Evolutionary conservation across 331 rosid species (phyloP).

Genomic region (Prunus yedoensis): DNA sequence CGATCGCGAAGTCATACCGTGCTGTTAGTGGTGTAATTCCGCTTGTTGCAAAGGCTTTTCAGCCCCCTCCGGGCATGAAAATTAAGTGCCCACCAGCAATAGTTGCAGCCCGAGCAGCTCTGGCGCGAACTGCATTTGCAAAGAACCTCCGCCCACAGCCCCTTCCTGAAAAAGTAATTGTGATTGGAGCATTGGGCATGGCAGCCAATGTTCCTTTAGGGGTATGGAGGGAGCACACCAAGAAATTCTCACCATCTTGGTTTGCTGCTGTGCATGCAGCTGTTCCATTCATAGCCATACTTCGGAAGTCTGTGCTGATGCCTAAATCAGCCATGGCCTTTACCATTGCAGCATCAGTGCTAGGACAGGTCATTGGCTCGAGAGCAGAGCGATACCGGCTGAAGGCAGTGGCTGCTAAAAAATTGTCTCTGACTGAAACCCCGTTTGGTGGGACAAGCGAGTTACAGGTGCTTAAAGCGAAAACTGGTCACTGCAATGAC

Average conservation of each 20-base stretch:
- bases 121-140: slow-evolving; percentile 81
- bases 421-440: slow-evolving; percentile 35
- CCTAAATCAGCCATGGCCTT: slow-evolving; percentile 98
- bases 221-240: slow-evolving; percentile 92
- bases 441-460: slow-evolving; percentile 31
- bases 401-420: slow-evolving; percentile 49
- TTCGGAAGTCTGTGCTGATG: slow-evolving; percentile 83
- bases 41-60: slow-evolving; percentile 83
- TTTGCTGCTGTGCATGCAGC: slow-evolving; percentile 96
- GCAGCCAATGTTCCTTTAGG: slow-evolving; percentile 95
- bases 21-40: slow-evolving; percentile 89
- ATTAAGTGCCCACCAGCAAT: slow-evolving; percentile 73
- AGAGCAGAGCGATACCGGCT: slow-evolving; percentile 79
- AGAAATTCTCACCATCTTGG: slow-evolving; percentile 95
- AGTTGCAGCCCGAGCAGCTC: slow-evolving; percentile 92
- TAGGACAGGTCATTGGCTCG: slow-evolving; percentile 90
- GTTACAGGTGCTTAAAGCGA: slow-evolving; percentile 38
- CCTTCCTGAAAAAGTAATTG: slow-evolving; percentile 87
- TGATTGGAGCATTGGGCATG: slow-evolving; percentile 89
- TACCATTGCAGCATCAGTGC: slow-evolving; percentile 80
- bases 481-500: slow-evolving; percentile 56
- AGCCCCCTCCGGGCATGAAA: slow-evolving; percentile 84
- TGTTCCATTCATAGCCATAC: slow-evolving; percentile 92
- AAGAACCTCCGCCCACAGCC: slow-evolving; percentile 95
- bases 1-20: slow-evolving; percentile 87